These are phyloP conservation scores for Ceratocystis colombiana DNA, from an alignment of 2,329 filamentous ascomycete genomes.

Conservation along the genomic window DNA sequence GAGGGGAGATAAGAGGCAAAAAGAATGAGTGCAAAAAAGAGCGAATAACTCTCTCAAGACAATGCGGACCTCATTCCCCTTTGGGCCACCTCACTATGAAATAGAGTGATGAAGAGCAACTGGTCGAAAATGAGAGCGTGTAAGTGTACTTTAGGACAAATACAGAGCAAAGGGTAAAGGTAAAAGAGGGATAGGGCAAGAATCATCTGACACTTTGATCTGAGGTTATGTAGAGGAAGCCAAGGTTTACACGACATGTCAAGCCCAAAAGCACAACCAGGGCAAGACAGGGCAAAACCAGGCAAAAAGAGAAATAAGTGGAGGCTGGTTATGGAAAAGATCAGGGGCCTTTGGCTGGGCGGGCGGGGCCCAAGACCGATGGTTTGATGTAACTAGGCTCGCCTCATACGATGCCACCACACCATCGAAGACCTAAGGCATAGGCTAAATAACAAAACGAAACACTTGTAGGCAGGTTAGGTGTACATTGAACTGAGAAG, in stretches of 20 bases:
- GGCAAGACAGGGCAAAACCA: background rate
- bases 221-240: background rate
- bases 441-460: background rate
- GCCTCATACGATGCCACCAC: constrained; percentile 3
- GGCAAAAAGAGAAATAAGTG: constrained; percentile 2
- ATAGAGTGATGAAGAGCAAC: background rate
- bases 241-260: constrained; percentile 8
- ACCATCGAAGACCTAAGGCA: background rate
- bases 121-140: background rate
- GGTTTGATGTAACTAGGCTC: background rate
- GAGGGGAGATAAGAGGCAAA: background rate
- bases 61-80: constrained; percentile 1
- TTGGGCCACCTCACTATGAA: background rate
- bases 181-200: background rate
- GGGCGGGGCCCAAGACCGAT: background rate
- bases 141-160: background rate
- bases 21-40: background rate
- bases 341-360: background rate
- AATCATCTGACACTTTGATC: constrained; percentile 15
- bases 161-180: background rate
- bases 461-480: background rate
- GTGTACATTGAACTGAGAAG: background rate
- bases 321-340: background rate
- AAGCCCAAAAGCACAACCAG: background rate
- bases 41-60: constrained; percentile 1